phyloP scores from a whole-genome alignment of 1,284 basidiomycete species.

The Pseudozyma thailandica region DNA sequence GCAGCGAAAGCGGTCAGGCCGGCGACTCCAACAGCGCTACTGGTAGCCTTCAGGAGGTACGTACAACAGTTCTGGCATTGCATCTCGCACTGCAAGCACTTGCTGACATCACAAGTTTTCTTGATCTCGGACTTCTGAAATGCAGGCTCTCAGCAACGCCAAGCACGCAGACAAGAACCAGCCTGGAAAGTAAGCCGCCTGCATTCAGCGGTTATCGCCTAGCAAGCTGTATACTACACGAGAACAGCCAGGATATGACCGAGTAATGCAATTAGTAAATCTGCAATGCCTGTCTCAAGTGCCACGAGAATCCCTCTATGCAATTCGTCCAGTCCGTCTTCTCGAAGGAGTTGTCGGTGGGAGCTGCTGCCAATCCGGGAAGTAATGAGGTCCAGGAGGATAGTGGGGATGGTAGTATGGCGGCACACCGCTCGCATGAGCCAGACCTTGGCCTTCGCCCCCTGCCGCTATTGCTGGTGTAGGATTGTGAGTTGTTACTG shows the following conservation, averaged over 20 bases:
- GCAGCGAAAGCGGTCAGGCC: slow-evolving; percentile 29
- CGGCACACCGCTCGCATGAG: slow-evolving; percentile 17
- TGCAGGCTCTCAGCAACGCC: slow-evolving; percentile 41
- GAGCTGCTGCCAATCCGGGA: slow-evolving; percentile 31
- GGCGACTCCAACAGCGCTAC: slow-evolving; percentile 19
- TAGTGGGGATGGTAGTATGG: slow-evolving; percentile 26
- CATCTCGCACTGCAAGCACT: background rate
- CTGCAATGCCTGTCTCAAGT: background rate
- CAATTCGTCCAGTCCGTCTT: slow-evolving; percentile 13
- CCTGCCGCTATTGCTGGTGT: slow-evolving; percentile 3
- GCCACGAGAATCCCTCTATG: background rate
- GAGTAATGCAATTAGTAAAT: background rate
- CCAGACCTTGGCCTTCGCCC: slow-evolving; percentile 3
- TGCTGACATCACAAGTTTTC: background rate
- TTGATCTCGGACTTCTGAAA: background rate
- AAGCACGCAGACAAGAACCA: slow-evolving; percentile 35
- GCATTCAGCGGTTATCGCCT: background rate
- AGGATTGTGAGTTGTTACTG: background rate
- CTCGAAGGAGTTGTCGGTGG: slow-evolving; percentile 31
- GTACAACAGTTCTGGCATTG: background rate
- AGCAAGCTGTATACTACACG: slow-evolving; percentile 6
- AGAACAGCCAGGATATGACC: background rate
- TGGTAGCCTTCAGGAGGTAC: slow-evolving; percentile 24
- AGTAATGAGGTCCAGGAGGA: slow-evolving; percentile 15
- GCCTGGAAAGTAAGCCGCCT: slow-evolving; percentile 25